A percentile compares a stretch with the other conserved stretches of the same genome.
Evolutionary conservation across 2,329 filamentous ascomycete genomes (phyloP).

Genomic region (Orbilia quercus): DNA sequence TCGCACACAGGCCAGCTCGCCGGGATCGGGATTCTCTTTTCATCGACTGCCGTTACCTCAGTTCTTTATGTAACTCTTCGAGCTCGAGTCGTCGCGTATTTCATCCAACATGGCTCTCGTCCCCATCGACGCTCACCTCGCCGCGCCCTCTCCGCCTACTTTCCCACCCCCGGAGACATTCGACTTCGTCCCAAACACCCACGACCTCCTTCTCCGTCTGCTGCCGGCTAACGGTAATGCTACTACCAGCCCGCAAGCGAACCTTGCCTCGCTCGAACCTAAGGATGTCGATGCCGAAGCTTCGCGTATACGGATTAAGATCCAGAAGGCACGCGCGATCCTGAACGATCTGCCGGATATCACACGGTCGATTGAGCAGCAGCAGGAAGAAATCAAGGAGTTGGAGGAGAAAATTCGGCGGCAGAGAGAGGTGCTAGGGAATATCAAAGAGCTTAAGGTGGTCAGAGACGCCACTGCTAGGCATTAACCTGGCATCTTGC

Average conservation of each 20-base stretch:
- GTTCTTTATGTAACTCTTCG: constrained; percentile 20
- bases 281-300: constrained; percentile 85
- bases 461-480: constrained; percentile 58
- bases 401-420: constrained; percentile 73
- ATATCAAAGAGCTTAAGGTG: constrained; percentile 69
- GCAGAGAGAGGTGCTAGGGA: constrained; percentile 71
- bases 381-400: constrained; percentile 75
- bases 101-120: constrained; percentile 58
- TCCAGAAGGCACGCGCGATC: constrained; percentile 79
- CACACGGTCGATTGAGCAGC: constrained; percentile 73
- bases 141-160: constrained; percentile 59
- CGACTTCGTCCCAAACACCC: constrained; percentile 61
- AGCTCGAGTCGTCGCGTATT: constrained; percentile 53
- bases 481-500: background rate
- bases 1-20: constrained; percentile 27
- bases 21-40: constrained; percentile 16
- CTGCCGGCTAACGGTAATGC: constrained; percentile 61
- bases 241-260: constrained; percentile 60
- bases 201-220: constrained; percentile 60
- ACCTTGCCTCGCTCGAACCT: constrained; percentile 69
- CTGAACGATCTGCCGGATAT: constrained; percentile 77
- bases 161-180: constrained; percentile 62
- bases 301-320: constrained; percentile 81
- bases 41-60: background rate
- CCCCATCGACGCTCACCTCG: constrained; percentile 59